Base-by-base conservation (phyloP, 164 flowering plant genomes). In the Akebia trifoliata region DNA sequence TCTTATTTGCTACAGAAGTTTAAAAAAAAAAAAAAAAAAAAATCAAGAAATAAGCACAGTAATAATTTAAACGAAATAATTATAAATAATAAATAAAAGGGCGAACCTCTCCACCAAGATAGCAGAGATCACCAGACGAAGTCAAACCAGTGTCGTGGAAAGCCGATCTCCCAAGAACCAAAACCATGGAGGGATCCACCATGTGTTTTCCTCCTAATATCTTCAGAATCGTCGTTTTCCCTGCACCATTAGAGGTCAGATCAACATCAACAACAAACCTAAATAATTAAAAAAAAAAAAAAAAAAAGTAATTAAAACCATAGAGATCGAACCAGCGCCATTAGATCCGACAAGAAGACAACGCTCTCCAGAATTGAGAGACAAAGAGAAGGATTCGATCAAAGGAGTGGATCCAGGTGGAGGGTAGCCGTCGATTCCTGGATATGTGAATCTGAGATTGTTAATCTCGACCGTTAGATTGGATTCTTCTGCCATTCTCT, bases 331-430 rank as follows among this genome's bases (percentile, higher is more conserved):
- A 92, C 98, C 97, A 8, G 99, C 97, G 57, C 99, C 99, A 60
- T 93, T 93, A 39, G 99, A 84, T 59, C 99, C 99, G 26, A 93
- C 96, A 40, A 93, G 92, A 34, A 93, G 94, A 65, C 96, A 93
- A 10, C 99, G 88, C 0, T 85, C 78, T 0, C 97, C 89, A 43
- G 95, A 43, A 50, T 72, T 51, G 69, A 93, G 85, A 8, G 85
- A 40, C 49, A 93, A 76, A 39, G 67, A 56, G 75, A 93, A 90
- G 31, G 72, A 78, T 1, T 82, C 74, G 51, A 90, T 90, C 25
- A 93, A 61, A 28, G 96, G 96, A 1, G 72, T 66, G 11, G 95
- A 83, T 0, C 96, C 95, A 2, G 96, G 90, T 3, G 98, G 98
- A 4, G 98, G 94, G 4, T 81, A 85, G 15, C 98, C 97, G 69